These are phyloP conservation scores for Pisolithus orientalis DNA, from an alignment of 768 basidiomycete species.

Conservation along the genomic window DNA sequence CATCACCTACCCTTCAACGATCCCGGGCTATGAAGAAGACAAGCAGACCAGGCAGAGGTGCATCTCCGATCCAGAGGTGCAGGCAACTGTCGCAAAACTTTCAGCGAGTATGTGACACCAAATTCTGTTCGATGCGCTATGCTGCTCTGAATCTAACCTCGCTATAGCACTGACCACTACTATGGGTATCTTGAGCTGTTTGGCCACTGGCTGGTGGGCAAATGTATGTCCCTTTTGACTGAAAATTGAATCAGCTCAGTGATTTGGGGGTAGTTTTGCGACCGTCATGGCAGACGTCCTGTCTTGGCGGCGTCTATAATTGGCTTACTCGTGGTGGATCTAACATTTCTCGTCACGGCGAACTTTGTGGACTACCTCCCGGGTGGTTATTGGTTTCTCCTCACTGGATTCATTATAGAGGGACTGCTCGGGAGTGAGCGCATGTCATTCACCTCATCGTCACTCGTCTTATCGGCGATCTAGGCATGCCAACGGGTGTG, in stretches of 20 bases:
- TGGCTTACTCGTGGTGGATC: slow-evolving; percentile 57
- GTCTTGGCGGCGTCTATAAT: slow-evolving; percentile 55
- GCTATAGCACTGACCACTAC: slow-evolving; percentile 25
- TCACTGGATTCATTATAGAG: slow-evolving; percentile 62
- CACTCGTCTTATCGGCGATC: not conserved
- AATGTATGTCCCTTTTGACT: slow-evolving; percentile 42
- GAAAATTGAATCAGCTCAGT: not conserved
- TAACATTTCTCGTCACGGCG: slow-evolving; percentile 62
- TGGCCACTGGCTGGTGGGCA: slow-evolving; percentile 87
- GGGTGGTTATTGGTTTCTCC: slow-evolving; percentile 76
- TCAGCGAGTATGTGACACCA: slow-evolving; percentile 43
- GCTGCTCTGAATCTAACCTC: not conserved
- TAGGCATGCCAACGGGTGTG: slow-evolving; percentile 45
- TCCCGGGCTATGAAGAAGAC: not conserved
- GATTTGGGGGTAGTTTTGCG: slow-evolving; percentile 51
- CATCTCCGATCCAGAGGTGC: slow-evolving; percentile 63
- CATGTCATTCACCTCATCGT: not conserved
- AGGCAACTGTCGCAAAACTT: slow-evolving; percentile 64
- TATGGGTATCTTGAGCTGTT: slow-evolving; percentile 67
- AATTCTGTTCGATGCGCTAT: not conserved
- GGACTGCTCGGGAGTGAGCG: slow-evolving; percentile 66
- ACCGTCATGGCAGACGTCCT: slow-evolving; percentile 64
- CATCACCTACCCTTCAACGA: not conserved
- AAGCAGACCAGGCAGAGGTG: slow-evolving; percentile 32
- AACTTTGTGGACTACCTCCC: slow-evolving; percentile 55